Evolutionary conservation across 495 filamentous ascomycete species (phyloP).

Genomic region (Annulohypoxylon stygium): DNA sequence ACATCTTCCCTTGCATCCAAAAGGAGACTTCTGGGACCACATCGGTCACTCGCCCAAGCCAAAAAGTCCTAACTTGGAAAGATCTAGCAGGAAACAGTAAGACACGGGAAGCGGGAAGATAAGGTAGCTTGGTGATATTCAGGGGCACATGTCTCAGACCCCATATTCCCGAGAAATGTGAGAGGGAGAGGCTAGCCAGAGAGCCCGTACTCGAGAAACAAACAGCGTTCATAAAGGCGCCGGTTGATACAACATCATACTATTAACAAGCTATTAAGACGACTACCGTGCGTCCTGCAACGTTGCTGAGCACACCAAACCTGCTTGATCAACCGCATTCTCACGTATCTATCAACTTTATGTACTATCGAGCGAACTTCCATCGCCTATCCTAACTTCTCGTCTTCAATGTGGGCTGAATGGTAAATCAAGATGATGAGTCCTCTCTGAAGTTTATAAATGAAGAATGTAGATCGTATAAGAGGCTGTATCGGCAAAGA

Average conservation of each 20-base stretch:
- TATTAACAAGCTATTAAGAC: background rate
- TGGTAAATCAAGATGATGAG: background rate
- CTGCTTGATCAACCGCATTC: background rate
- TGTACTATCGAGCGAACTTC: background rate
- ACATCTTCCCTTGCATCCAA: background rate
- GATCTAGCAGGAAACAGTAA: background rate
- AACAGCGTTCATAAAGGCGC: no score
- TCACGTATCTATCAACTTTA: background rate
- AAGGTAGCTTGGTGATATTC: background rate
- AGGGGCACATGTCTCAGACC: background rate
- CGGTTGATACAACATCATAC: no score
- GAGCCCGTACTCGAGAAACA: no score
- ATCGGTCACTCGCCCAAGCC: background rate
- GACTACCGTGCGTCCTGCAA: slow-evolving; percentile 12
- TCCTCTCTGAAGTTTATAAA: slow-evolving; percentile 1
- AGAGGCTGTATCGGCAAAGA: slow-evolving; percentile 14
- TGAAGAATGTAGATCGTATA: slow-evolving; percentile 7
- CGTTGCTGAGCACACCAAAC: slow-evolving; percentile 7
- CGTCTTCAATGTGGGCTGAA: background rate
- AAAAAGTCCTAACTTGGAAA: background rate
- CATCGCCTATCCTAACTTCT: background rate
- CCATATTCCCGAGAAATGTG: background rate
- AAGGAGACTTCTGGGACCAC: background rate
- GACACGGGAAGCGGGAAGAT: background rate
- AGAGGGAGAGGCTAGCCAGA: background rate